phyloP scores from a whole-genome alignment of 805 yeast genomes.

The Sugiyamaella marilandica region DNA sequence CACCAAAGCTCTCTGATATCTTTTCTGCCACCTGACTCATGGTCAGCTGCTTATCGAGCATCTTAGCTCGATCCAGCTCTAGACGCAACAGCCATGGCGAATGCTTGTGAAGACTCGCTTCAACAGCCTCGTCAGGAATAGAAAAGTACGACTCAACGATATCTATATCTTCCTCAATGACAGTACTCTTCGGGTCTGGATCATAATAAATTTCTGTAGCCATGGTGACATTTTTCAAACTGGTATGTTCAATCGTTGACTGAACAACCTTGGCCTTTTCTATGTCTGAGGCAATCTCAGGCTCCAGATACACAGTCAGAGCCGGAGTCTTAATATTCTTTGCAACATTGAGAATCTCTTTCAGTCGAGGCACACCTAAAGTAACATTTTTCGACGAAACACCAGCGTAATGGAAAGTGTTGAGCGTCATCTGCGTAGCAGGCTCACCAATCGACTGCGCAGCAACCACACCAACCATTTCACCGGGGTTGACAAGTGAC shows the following conservation, averaged over 20 bases:
- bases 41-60: slow-evolving; percentile 95
- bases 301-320: slow-evolving; percentile 83
- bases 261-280: slow-evolving; percentile 93
- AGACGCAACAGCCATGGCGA: slow-evolving; percentile 97
- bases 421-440: slow-evolving; percentile 96
- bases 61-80: slow-evolving; percentile 96
- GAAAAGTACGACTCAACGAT: slow-evolving; percentile 96
- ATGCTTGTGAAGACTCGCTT: slow-evolving; percentile 87
- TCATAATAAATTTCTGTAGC: slow-evolving; percentile 96
- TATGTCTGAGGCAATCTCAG: slow-evolving; percentile 77
- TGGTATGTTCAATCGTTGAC: slow-evolving; percentile 95
- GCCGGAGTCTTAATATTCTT: slow-evolving; percentile 99
- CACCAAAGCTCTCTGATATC: slow-evolving; percentile 87
- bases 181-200: slow-evolving; percentile 97
- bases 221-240: slow-evolving; percentile 90
- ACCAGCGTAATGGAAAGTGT: slow-evolving; percentile 97
- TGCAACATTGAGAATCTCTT: slow-evolving; percentile 98
- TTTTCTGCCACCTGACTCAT: slow-evolving; percentile 98
- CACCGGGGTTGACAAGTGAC: slow-evolving; percentile 93
- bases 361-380: slow-evolving; percentile 97
- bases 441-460: slow-evolving; percentile 99
- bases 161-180: slow-evolving; percentile 92
- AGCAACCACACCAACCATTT: slow-evolving; percentile 96
- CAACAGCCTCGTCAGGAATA: slow-evolving; percentile 96
- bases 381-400: slow-evolving; percentile 99